These are phyloP conservation scores for Funneliformis caledonium DNA, from an alignment of 371 early-diverging fungal species.

Conservation along the genomic window DNA sequence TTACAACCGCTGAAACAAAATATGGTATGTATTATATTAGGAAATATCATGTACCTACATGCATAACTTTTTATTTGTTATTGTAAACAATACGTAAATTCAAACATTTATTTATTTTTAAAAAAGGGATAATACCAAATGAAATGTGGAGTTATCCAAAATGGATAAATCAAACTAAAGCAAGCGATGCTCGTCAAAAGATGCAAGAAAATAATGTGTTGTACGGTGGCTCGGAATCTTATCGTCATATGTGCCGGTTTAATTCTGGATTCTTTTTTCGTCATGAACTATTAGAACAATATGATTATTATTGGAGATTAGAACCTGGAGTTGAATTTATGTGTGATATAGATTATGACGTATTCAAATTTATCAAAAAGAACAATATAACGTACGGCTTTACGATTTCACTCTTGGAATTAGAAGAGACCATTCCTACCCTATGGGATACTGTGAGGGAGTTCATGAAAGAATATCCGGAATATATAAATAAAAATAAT, in stretches of 20 bases:
- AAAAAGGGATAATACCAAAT: constrained; percentile 66
- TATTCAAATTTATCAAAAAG: constrained; percentile 83
- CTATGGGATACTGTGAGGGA: constrained; percentile 74
- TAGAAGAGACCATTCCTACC: constrained; percentile 79
- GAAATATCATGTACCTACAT: neutral
- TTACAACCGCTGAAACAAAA: constrained; percentile 62
- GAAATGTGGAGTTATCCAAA: constrained; percentile 84
- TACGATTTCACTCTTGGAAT: constrained; percentile 82
- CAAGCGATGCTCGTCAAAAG: constrained; percentile 56
- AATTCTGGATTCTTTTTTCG: constrained; percentile 90
- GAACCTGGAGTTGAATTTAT: constrained; percentile 88
- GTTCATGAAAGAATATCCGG: constrained; percentile 56
- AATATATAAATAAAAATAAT: constrained; percentile 52
- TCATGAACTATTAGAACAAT: constrained; percentile 76
- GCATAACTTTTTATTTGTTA: neutral
- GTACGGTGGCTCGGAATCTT: constrained; percentile 85
- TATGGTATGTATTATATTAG: constrained; percentile 52
- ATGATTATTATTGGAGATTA: constrained; percentile 95
- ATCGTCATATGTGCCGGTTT: constrained; percentile 93
- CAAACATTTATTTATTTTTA: neutral
- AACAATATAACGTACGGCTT: constrained; percentile 86
- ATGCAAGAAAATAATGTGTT: constrained; percentile 68
- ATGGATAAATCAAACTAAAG: constrained; percentile 77
- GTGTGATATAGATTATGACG: constrained; percentile 91
- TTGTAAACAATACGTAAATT: neutral